phyloP scores from a whole-genome alignment of 176 grass and related monocot genomes.

The Elymus sibiricus region DNA sequence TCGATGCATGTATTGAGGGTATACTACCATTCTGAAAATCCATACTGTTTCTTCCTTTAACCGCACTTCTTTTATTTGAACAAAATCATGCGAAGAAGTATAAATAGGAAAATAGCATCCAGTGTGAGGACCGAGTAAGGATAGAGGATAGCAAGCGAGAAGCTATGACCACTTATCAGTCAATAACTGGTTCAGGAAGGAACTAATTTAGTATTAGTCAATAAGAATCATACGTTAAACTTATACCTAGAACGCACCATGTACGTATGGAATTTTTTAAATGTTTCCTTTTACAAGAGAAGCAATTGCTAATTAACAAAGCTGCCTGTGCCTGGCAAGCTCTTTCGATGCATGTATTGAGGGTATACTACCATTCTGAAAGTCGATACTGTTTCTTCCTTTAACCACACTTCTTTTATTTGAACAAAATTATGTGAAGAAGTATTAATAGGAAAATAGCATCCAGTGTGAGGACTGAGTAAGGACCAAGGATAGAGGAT shows the following conservation, averaged over 20 bases:
- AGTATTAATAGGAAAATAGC: not conserved
- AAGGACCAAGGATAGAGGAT: not conserved
- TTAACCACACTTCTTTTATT: not conserved
- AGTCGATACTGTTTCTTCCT: not conserved
- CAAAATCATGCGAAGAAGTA: not conserved
- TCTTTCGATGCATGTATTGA: not conserved
- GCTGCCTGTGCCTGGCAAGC: not conserved
- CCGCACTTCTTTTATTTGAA: not conserved
- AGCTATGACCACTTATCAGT: not conserved
- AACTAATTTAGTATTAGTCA: not conserved
- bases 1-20: not conserved
- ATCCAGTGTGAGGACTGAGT: not conserved
- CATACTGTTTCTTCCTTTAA: not conserved
- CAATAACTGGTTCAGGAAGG: not conserved
- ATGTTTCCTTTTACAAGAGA: not conserved
- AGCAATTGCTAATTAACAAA: not conserved
- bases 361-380: slow-evolving; percentile 2
- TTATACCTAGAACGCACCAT: slow-evolving; percentile 1
- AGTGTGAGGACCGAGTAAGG: not conserved
- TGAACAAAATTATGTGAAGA: not conserved
- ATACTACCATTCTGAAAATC: not conserved
- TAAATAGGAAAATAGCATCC: slow-evolving; percentile 12
- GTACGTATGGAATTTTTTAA: not conserved
- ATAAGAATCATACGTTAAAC: not conserved
- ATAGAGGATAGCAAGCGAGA: not conserved